Base-by-base conservation (phyloP, 768 basidiomycete genomes). In the Pulveroboletus sp. region DNA sequence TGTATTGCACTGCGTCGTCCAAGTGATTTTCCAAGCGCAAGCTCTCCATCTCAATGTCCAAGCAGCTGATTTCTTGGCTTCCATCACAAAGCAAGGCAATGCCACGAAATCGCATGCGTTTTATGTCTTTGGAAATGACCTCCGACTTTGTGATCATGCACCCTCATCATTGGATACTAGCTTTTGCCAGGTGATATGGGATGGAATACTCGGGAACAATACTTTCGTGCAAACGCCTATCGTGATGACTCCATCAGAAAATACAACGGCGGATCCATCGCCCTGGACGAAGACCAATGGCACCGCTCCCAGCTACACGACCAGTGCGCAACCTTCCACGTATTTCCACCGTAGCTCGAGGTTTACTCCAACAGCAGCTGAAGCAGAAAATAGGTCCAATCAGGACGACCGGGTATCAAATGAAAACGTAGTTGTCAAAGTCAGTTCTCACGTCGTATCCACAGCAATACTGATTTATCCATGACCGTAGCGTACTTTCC, bases 1-100 rank as follows among this genome's bases (percentile, higher is more conserved):
- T 19, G 48, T 85, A 43, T 41, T 80, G 38, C 84, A 89, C 62
- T 87, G 84, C 56, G 55, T 76, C 47, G 63, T 87, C 50, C 88
- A 90, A 66, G 72, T 89, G 54, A 71, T 77, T 23, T 72, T 91
- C 39, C 88, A 90, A 68, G 77, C 75, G 43, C 75, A 76, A 45
- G 87, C 83, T 11, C 84, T 83, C 70, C 71, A 72, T 12, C 79
- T 79, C 68, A 90, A 90, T 56, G 75, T 75, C 9, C 55, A 75
- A 17, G 84, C 86, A 6, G 77, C 80, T 24, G 49, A 61, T 23
- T 75, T 82, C 55, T 70, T 90, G 47, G 66, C 68, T 38, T 64
- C 67, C 41, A 75, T 89, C 44, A 71, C 82, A 24, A 39, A 62
- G 24, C 67, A 78, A 58, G 82, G 78, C 25, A 65, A 79, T 52